These are phyloP conservation scores for Magnusiomyces paraingens DNA, from an alignment of 1,139 yeast species.

Conservation along the genomic window DNA sequence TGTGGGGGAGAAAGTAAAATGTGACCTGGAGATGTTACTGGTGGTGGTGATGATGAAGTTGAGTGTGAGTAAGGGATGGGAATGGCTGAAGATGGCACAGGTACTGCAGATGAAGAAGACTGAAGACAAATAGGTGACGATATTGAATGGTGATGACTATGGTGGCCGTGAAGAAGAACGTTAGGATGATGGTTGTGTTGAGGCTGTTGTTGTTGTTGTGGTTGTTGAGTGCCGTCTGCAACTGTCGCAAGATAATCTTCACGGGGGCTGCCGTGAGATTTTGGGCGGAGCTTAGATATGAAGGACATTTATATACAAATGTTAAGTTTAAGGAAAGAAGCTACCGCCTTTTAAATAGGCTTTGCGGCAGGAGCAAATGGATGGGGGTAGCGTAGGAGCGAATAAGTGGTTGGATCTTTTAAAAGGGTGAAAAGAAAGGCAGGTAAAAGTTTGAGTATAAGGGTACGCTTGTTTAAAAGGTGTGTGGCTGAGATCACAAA, in stretches of 20 bases:
- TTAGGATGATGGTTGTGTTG: constrained; percentile 16
- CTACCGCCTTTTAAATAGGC: constrained; percentile 5
- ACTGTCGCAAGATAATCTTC: constrained; percentile 2
- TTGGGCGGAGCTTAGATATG: constrained; percentile 30
- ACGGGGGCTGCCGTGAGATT: constrained; percentile 4
- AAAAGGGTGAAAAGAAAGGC: background rate
- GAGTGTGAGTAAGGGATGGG: constrained; percentile 1
- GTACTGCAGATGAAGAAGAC: background rate
- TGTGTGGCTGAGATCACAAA: background rate
- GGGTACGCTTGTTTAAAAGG: background rate
- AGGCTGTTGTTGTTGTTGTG: constrained; percentile 34
- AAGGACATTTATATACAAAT: constrained; percentile 26
- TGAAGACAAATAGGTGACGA: background rate
- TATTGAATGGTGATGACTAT: background rate
- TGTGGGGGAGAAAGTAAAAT: background rate
- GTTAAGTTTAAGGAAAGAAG: constrained; percentile 29
- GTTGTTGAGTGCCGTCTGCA: constrained; percentile 26
- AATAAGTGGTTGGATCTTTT: constrained; percentile 2
- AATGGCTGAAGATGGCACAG: background rate
- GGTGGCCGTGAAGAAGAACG: constrained; percentile 6
- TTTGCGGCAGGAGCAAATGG: background rate
- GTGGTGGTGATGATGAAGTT: constrained; percentile 5
- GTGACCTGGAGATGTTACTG: background rate
- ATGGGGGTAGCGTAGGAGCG: background rate
- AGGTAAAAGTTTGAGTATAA: background rate